These are phyloP conservation scores for Talaromyces islandicus DNA, from an alignment of 2,329 filamentous ascomycete species.

Conservation along the genomic window DNA sequence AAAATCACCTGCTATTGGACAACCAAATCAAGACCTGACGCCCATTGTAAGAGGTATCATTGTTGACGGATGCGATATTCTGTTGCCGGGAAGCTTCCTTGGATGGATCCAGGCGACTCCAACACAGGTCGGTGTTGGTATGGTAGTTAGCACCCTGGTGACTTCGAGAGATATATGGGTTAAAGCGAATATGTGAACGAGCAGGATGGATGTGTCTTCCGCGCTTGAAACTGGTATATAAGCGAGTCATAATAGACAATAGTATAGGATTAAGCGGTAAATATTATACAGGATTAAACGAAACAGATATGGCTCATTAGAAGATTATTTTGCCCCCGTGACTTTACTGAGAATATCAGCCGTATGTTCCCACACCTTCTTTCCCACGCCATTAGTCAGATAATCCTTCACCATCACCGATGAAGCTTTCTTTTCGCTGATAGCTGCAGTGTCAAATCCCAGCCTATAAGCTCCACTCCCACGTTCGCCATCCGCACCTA, in stretches of 20 bases:
- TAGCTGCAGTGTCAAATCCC: constrained; percentile 14
- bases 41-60: constrained; percentile 45
- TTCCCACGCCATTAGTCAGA: constrained; percentile 11
- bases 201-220: not conserved
- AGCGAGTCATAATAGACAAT: not conserved
- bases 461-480: constrained; percentile 17
- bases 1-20: constrained; percentile 21
- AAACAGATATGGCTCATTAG: not conserved
- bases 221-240: too few relatives aligned
- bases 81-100: constrained; percentile 55
- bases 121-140: constrained; percentile 51
- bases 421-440: constrained; percentile 2
- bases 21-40: constrained; percentile 5
- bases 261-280: not conserved
- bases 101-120: constrained; percentile 54
- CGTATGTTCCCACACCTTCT: constrained; percentile 18
- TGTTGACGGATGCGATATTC: constrained; percentile 56
- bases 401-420: constrained; percentile 11
- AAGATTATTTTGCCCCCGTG: not conserved
- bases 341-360: constrained; percentile 13
- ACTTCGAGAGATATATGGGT: constrained; percentile 58
- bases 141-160: constrained; percentile 57
- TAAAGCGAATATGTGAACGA: constrained; percentile 3
- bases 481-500: constrained; percentile 13
- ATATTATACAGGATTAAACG: not conserved